Percentiles rank a stretch among this genome's conserved stretches.
Evolutionary conservation across 2,329 filamentous ascomycete genomes (phyloP).

Genomic region (Microsporum canis): DNA sequence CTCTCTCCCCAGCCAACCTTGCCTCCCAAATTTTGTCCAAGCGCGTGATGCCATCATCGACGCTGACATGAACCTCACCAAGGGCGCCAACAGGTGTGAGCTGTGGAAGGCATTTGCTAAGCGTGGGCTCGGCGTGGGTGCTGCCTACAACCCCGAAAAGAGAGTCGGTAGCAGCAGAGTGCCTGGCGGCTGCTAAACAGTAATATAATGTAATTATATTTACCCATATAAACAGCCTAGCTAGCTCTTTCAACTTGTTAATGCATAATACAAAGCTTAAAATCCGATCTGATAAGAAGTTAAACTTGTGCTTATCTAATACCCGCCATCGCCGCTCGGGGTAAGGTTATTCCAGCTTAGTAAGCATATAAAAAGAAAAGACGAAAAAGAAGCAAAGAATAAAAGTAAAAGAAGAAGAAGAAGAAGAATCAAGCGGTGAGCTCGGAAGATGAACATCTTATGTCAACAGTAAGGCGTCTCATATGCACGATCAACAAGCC

Average conservation of each 20-base stretch:
- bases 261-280: background rate
- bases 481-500: background rate
- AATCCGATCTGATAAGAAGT: background rate
- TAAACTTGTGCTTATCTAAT: background rate
- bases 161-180: background rate
- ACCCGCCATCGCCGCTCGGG: background rate
- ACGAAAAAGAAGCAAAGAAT: background rate
- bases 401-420: background rate
- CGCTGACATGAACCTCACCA: constrained; percentile 11
- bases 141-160: background rate
- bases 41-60: constrained; percentile 13
- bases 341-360: background rate
- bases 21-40: constrained; percentile 14
- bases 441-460: background rate
- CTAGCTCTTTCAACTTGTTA: too few relatives aligned
- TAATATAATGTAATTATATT: too few relatives aligned
- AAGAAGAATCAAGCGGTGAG: background rate
- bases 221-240: too few relatives aligned
- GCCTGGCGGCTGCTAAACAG: background rate
- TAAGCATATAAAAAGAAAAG: background rate
- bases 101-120: constrained; percentile 12
- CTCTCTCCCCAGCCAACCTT: constrained; percentile 4
- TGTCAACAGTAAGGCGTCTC: background rate
- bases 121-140: constrained; percentile 7
- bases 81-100: constrained; percentile 9